Conservation (phyloP, 768 basidiomycete species). For the Lenzites betulinus region DNA sequence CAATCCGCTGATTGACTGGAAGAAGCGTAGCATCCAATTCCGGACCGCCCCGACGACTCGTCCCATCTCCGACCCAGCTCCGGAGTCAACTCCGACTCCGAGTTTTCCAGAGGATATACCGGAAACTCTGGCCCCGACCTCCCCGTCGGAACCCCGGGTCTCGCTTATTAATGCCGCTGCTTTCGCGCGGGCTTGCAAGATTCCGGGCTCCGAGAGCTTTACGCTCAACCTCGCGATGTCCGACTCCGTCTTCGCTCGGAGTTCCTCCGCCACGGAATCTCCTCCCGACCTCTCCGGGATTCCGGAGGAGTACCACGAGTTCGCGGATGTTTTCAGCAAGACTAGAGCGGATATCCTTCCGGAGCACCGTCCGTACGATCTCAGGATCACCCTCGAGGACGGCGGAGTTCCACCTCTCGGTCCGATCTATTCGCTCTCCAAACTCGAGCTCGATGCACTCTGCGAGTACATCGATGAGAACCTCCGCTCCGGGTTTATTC, state of each 20-base stretch:
- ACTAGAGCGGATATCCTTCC: not conserved
- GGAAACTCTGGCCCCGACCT: not conserved
- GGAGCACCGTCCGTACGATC: not conserved
- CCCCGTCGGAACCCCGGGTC: slow-evolving; percentile 1
- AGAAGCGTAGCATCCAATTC: slow-evolving; percentile 4
- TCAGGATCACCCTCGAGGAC: not conserved
- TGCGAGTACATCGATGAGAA: slow-evolving; percentile 2
- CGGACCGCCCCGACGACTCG: not conserved
- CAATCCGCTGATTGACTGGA: slow-evolving; percentile 30
- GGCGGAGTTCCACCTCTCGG: not conserved
- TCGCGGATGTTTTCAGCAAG: slow-evolving; percentile 22
- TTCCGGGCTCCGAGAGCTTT: not conserved
- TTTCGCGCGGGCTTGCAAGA: not conserved
- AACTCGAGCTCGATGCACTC: not conserved
- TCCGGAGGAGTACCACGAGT: slow-evolving; percentile 22
- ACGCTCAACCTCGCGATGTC: not conserved
- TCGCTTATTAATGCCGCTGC: slow-evolving; percentile 13
- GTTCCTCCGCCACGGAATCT: not conserved
- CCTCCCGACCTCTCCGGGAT: slow-evolving; percentile 4
- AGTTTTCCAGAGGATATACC: not conserved
- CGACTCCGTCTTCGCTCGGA: not conserved
- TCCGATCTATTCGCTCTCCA: not conserved
- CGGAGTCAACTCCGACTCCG: not conserved
- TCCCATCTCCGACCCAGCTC: not conserved
- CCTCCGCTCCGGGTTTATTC: slow-evolving; percentile 1